phyloP scores from a whole-genome alignment of 768 basidiomycete genomes.

The Rhizopogon roseolus region DNA sequence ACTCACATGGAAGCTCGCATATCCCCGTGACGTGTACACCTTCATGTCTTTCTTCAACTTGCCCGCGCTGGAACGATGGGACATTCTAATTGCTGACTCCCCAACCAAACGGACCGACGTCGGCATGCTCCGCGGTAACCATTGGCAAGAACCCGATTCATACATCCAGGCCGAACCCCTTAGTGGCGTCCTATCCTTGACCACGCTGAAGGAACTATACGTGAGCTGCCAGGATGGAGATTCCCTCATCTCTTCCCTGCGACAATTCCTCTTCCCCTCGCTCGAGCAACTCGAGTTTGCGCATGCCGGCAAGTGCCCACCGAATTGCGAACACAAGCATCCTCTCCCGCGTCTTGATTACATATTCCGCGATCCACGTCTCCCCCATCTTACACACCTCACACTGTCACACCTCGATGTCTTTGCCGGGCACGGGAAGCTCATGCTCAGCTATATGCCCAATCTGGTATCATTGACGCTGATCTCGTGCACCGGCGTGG shows the following conservation, averaged over 20 bases:
- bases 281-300: slow-evolving; percentile 42
- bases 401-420: slow-evolving; percentile 45
- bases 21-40: slow-evolving; percentile 34
- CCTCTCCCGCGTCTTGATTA: slow-evolving; percentile 44
- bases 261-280: slow-evolving; percentile 39
- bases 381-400: slow-evolving; percentile 45
- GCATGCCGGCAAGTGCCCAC: slow-evolving; percentile 27
- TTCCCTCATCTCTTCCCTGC: slow-evolving; percentile 30
- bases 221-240: slow-evolving; percentile 40
- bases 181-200: slow-evolving; percentile 20
- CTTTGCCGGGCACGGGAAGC: slow-evolving; percentile 30
- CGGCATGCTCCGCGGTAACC: slow-evolving; percentile 25
- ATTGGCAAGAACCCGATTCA: slow-evolving; percentile 22
- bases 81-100: slow-evolving; percentile 36
- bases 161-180: slow-evolving; percentile 25
- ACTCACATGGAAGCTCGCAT: slow-evolving; percentile 47
- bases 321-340: slow-evolving; percentile 9
- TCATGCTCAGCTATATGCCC: slow-evolving; percentile 50
- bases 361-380: slow-evolving; percentile 53
- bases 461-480: slow-evolving; percentile 42
- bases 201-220: slow-evolving; percentile 35
- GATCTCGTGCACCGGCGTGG: slow-evolving; percentile 40
- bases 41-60: slow-evolving; percentile 37
- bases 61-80: slow-evolving; percentile 39
- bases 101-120: slow-evolving; percentile 23